Base-by-base conservation (phyloP, 352 stramenopile genomes). In the Lagenidium giganteum region DNA sequence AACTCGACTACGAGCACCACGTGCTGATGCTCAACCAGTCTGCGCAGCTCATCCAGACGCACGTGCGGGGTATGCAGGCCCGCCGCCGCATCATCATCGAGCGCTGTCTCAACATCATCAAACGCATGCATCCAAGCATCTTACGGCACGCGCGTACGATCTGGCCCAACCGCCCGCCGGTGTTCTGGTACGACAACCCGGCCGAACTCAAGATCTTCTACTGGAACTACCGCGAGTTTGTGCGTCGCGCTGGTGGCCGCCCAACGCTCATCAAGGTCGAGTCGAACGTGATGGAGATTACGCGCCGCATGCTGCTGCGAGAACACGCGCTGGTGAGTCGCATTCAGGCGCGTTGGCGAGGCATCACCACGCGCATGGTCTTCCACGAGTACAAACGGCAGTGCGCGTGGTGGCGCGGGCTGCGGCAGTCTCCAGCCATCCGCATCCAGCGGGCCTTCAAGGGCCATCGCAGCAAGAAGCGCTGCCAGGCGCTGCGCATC, bases 171-270 rank as follows among this genome's bases (percentile, higher is more conserved):
- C 55, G 57, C 13, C 43, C 56, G 13, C 63, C 68, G 2, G 70
- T 93, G n/a, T 90, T 90, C 42, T 93, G 80, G 77, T 89, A 93
- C 57, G 55, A 83, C 6, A 83, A 71, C 41, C 45, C 58, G 1
- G 64, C 59, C 3, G 78, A 93, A 44, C 51, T 83, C 7, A 49
- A 47, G 31, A 64, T 87, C 8, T 67, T 89, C 25, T 79, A 69
- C 37, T 85, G 67, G 70, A 76, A 90, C 46, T 90, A 93, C 50
- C 64, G 78, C 12, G 75, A 88, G 40, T 87, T 88, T 45, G 74
- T 87, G 36, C 72, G 71, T 2, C 70, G 76, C 20, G 69, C 74
- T 0, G 74, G 77, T 9, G 62, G 68, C 6, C 68, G 62, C 36
- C 75, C 76, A 4, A 48, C 79, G 17, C 57, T 89, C 14, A 70